Percentiles rank a stretch among this genome's conserved stretches.
These are phyloP conservation scores for Candida sanyaensis DNA, from an alignment of 1,139 yeast genomes.

Conservation along the genomic window DNA sequence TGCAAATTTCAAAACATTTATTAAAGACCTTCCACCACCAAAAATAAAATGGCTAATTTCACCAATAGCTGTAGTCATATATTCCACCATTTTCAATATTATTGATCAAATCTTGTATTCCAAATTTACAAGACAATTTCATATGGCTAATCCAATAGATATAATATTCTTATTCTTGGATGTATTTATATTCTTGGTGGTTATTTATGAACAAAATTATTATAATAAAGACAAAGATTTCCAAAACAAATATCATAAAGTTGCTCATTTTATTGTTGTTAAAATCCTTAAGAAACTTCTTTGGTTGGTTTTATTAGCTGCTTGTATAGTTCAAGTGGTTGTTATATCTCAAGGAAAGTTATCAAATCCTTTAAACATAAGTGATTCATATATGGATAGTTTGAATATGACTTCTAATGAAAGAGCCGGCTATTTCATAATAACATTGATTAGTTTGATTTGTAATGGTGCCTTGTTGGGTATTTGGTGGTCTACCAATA, in stretches of 20 bases:
- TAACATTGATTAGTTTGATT: conserved; percentile 14
- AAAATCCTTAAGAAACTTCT: conserved; percentile 10
- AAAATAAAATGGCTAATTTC: conserved; percentile 9
- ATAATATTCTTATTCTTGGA: conserved; percentile 5
- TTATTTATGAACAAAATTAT: conserved; percentile 6
- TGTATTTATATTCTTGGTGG: conserved; percentile 8
- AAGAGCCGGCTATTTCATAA: conserved; percentile 11
- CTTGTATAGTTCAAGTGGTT: conserved; percentile 15
- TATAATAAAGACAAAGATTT: conserved; percentile 1
- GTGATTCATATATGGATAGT: not conserved
- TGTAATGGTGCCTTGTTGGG: conserved; percentile 16
- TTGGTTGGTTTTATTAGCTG: conserved; percentile 14
- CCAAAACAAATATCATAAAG: conserved; percentile 1
- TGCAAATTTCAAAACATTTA: not conserved
- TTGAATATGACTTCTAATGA: conserved; percentile 9
- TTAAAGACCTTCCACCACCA: conserved; percentile 2
- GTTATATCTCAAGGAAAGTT: conserved; percentile 14
- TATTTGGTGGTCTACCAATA: conserved; percentile 16
- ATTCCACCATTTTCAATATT: conserved; percentile 12
- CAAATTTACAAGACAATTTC: conserved; percentile 6
- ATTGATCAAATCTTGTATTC: conserved; percentile 10
- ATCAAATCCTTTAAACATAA: conserved; percentile 14
- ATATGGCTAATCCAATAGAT: conserved; percentile 4
- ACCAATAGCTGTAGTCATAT: conserved; percentile 11
- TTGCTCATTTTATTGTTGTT: conserved; percentile 4